Evolutionary conservation across 2,329 filamentous ascomycete genomes (phyloP), one percentile per base, ranked within the genome.

Genomic region (Phoma herbarum): DNA sequence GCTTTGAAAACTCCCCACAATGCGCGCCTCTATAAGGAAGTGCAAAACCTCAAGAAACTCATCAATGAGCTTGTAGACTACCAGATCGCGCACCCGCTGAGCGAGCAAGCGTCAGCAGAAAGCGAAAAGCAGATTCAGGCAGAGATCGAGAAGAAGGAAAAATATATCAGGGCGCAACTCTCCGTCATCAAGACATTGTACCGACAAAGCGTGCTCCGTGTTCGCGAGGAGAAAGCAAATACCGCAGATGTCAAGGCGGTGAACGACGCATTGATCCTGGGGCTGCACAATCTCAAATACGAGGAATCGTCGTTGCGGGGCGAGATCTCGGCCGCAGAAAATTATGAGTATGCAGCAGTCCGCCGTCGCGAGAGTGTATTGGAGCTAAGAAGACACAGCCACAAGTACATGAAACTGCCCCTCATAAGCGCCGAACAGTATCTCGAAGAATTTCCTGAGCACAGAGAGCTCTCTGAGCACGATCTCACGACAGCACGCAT

Each of bases 281-380:
- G 96, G 73, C 84, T 99, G 54, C 94, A 98, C 78, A 99, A 99
- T 73, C 81, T 99, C 8, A 96, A 95, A 77, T 99, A 99, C 74
- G 94, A 99, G 78, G 93, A 98, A 80, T 85, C 92, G 53, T 93
- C 97, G 77, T 81, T 99, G 53, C 88, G 91, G 64, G 91, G 91
- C 47, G 95, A 99, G 79, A 98, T 99, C 61, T 83, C 86, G 0
- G 92, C 91, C 9, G 98, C 95, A 76, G 91, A 97, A 74, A 90
- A 89, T 50, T 97, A 96, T 70, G 91, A 97, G 92, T 96, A 80
- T 62, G 91, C 85, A 23, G 20, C 20, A 50, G 6, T 23, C 28
- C 23, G 20, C 33, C 43, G 3, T 35, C 4, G 20, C 16, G 5
- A 10, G 16, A 25, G 18, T n/a, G n/a, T 25, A 11, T 20, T 7